Evolutionary conservation across 768 basidiomycete genomes (phyloP), one percentile per base, ranked within the genome.

Genomic region (Mycena maculata): DNA sequence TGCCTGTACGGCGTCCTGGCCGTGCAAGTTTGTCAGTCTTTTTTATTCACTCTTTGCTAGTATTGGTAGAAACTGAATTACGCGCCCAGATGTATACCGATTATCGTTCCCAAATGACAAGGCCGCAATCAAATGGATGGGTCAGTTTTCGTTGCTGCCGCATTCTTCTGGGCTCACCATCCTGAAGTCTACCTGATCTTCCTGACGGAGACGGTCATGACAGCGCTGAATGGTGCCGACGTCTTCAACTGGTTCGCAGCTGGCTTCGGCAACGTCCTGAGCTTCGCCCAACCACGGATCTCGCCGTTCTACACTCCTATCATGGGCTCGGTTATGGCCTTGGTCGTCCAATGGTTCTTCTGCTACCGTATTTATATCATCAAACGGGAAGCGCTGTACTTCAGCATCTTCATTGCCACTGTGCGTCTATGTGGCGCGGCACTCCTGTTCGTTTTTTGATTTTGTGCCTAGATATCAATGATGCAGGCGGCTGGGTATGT

Each of bases 81-180:
- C 39, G 3, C 25, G 25, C 16, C 9, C 10, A 62, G 60, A 68
- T 48, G 60, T 68, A 18, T 62, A 68, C 13, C 33, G 60, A 15
- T 22, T 68, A 33, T 63, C 56, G 16, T 68, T 68, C 44, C 67
- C 67, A 11, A 68, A 68, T 27, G 67, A 68, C 25, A 68, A 64
- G 20, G 52, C 50, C 1, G n/a, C 67, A 41, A 68, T 68, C 38
- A 68, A 68, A 28, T 62, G 60, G 47, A 56, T 68, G 67, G 64
- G 64, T 65, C 53, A 16, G 58, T 36, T 36, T 36, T 6, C 13
- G 8, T 36, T 13, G 4, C 3, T 12, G 8, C 3, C 47, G 6
- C 7, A n/a, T 28, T 13, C 20, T 1, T 42, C 8, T 15, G 8
- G 12, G 2, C 25, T 33, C 31, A 36, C 20, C 16, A 18, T n/a